Percentiles rank a stretch among this genome's conserved stretches.
phyloP scores from a whole-genome alignment of 2,329 filamentous ascomycete genomes.

The Ceratocystis diversiconidia region DNA sequence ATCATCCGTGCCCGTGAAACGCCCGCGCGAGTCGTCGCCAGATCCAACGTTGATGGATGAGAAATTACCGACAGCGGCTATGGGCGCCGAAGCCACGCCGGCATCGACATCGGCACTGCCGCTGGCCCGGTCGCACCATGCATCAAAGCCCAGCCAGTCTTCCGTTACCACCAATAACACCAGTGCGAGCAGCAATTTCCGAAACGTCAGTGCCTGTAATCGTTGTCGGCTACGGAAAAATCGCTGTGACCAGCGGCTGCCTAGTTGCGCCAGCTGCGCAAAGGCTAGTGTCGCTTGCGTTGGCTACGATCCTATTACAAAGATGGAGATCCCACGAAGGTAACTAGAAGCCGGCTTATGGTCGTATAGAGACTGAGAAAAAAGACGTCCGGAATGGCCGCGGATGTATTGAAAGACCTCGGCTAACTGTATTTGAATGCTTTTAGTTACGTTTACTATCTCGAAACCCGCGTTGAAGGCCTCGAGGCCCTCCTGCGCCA shows the following conservation, averaged over 20 bases:
- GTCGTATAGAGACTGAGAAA: too few relatives aligned
- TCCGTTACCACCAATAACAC: constrained; percentile 29
- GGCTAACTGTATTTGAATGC: constrained; percentile 1
- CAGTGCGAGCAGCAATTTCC: constrained; percentile 53
- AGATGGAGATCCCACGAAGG: constrained; percentile 84
- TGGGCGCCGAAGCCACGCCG: not conserved
- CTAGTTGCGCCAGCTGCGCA: constrained; percentile 80
- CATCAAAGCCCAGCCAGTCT: constrained; percentile 14
- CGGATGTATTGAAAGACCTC: not conserved
- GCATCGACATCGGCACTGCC: not conserved
- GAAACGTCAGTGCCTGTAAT: constrained; percentile 89
- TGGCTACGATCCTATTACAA: constrained; percentile 91
- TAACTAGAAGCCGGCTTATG: constrained; percentile 37
- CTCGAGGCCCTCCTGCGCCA: constrained; percentile 61
- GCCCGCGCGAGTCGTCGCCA: constrained; percentile 40
- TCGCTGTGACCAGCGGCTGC: constrained; percentile 82
- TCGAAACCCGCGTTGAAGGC: constrained; percentile 73
- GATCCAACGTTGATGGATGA: constrained; percentile 22
- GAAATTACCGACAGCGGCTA: not conserved
- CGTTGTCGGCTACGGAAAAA: constrained; percentile 86
- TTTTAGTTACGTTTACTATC: constrained; percentile 76
- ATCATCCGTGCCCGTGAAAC: constrained; percentile 37
- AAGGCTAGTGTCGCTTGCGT: constrained; percentile 87
- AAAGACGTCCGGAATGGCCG: too few relatives aligned
- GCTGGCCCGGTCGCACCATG: not conserved